A percentile compares a stretch with the other conserved stretches of the same genome.
phyloP scores from a whole-genome alignment of 768 basidiomycete species.

The Pleurotus djamor region DNA sequence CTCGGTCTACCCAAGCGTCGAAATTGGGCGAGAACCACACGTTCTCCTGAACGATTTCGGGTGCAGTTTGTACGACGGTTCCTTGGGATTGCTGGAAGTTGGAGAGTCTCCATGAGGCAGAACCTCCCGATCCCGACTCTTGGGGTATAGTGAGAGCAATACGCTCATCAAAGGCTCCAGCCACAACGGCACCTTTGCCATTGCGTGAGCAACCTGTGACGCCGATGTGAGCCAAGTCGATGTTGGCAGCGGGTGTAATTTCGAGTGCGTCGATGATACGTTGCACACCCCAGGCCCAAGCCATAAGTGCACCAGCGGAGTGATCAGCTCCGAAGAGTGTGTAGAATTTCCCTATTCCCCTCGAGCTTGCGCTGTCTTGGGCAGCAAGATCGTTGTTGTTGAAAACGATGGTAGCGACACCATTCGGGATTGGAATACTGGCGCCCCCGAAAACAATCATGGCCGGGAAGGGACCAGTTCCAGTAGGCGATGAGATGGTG shows the following conservation, averaged over 20 bases:
- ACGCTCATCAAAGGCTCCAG: conserved; percentile 56
- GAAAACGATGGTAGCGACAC: conserved; percentile 46
- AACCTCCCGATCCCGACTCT: conserved; percentile 61
- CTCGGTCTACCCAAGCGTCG: conserved; percentile 39
- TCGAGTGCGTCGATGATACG: conserved; percentile 61
- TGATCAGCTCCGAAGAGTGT: conserved; percentile 47
- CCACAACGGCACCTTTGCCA: conserved; percentile 60
- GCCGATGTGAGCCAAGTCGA: conserved; percentile 46
- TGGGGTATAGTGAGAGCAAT: conserved; percentile 61
- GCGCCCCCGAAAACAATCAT: conserved; percentile 50
- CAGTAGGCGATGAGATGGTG: conserved; percentile 42
- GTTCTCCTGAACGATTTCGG: conserved; percentile 58
- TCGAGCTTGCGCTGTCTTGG: conserved; percentile 39
- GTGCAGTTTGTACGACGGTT: conserved; percentile 45
- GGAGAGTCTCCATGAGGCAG: conserved; percentile 57
- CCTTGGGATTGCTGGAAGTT: conserved; percentile 9
- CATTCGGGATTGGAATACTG: conserved; percentile 34
- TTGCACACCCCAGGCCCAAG: conserved; percentile 61
- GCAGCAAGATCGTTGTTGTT: conserved; percentile 52
- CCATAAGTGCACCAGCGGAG: conserved; percentile 52
- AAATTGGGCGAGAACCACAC: conserved; percentile 58
- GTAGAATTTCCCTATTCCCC: conserved; percentile 58
- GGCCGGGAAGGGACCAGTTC: conserved; percentile 45
- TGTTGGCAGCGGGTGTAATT: conserved; percentile 38
- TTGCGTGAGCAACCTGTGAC: conserved; percentile 61